These are phyloP conservation scores for Boletus eberwhitei DNA, from an alignment of 768 basidiomycete genomes.

Conservation along the genomic window DNA sequence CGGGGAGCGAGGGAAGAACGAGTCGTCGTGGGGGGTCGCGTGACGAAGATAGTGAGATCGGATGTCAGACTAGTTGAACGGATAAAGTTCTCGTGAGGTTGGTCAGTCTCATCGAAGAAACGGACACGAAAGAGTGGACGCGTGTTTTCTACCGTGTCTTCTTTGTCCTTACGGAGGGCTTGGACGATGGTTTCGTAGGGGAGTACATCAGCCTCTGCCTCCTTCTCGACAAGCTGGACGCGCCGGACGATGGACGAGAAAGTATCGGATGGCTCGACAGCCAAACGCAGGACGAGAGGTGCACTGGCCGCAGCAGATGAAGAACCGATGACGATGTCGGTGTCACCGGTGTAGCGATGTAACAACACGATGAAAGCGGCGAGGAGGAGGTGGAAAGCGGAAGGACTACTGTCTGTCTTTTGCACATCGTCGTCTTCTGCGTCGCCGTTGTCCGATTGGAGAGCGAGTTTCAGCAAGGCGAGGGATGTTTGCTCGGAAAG, in stretches of 20 bases:
- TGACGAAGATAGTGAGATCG: constrained; percentile 91
- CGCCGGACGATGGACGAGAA: constrained; percentile 87
- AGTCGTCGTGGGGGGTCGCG: constrained; percentile 62
- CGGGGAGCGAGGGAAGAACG: constrained; percentile 69
- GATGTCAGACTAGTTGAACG: constrained; percentile 78
- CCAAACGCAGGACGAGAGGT: constrained; percentile 80
- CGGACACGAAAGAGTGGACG: constrained; percentile 85
- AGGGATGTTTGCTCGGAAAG: constrained; percentile 73
- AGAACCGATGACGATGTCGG: constrained; percentile 86
- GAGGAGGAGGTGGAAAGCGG: constrained; percentile 87
- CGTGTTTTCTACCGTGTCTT: constrained; percentile 48
- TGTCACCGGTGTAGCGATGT: constrained; percentile 94
- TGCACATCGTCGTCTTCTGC: constrained; percentile 48
- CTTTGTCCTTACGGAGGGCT: constrained; percentile 63
- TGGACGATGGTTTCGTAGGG: constrained; percentile 76
- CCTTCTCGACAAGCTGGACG: constrained; percentile 77
- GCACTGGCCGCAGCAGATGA: constrained; percentile 73
- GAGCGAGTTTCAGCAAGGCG: constrained; percentile 78
- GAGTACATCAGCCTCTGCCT: constrained; percentile 77
- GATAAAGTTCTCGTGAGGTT: constrained; percentile 69
- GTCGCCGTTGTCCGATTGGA: constrained; percentile 60
- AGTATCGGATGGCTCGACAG: constrained; percentile 79
- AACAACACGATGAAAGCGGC: constrained; percentile 90
- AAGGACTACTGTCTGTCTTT: constrained; percentile 46
- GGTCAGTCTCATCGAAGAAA: constrained; percentile 93